Evolutionary conservation across 306 rosid genomes (phyloP), one percentile per base, ranked within the genome.

Genomic region (Cicer bijugum): DNA sequence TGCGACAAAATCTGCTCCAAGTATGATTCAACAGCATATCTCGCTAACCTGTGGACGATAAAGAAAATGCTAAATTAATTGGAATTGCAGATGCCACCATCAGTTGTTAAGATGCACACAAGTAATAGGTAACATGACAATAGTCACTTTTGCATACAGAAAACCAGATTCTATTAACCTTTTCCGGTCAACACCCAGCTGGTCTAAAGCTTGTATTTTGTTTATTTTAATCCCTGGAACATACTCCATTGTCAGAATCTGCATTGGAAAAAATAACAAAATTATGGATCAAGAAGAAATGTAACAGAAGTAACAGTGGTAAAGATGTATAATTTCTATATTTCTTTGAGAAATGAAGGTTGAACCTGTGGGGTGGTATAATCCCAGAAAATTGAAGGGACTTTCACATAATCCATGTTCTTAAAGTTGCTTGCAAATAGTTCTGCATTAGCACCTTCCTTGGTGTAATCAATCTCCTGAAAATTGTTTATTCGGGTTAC

Each of bases 381-480:
- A 60, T 94, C 99, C 97, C 97, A 92, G 39, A 55, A 28, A 78
- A 94, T 94, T 58, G 82, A n/a, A 77, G 99, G 99, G 20, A 94
- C 97, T 85, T 94, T 94, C 45, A 94, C 90, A 79, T 94, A 94
- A 60, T 90, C 93, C 92, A 90, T 79, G 81, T 80, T 83, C 80
- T 86, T 88, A 77, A 94, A 94, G 89, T 94, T 94, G 75, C 77
- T 94, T 5, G 96, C 90, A 85, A 94, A 94, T 59, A 75, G 82
- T 77, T 91, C 99, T 40, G 99, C 91, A 80, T 94, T 94, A 38
- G 89, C 91, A 51, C 96, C 99, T 87, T 94, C 99, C 92, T 88
- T 91, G 82, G 96, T 94, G 87, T 94, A 94, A 85, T 94, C 99
- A 80, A 94, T 94, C 87, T 94, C 99, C 99, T 94, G 97, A 85